Conservation (phyloP, 2,329 filamentous ascomycete species). For the Epichloe sp. region DNA sequence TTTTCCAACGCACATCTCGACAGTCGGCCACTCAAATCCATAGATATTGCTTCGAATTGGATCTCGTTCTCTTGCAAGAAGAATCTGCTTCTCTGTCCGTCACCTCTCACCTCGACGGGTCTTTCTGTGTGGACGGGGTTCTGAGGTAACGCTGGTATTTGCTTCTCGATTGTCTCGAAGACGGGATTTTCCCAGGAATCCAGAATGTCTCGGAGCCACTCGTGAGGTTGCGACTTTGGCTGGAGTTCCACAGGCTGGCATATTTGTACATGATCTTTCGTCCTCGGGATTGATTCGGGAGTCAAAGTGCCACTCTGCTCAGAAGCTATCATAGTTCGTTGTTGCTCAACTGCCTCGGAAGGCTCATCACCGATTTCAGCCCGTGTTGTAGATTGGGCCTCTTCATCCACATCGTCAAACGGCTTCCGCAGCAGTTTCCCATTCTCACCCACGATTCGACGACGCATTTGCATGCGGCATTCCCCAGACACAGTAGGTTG, state of each 20-base stretch:
- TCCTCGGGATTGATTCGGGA: neutral
- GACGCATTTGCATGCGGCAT: neutral
- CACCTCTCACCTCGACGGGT: neutral
- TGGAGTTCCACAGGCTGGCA: slow-evolving; percentile 1
- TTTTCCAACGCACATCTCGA: slow-evolving; percentile 46
- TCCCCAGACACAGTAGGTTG: neutral
- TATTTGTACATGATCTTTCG: neutral
- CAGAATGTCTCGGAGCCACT: slow-evolving; percentile 50
- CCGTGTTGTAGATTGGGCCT: neutral
- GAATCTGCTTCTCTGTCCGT: slow-evolving; percentile 4
- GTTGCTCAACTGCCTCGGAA: neutral
- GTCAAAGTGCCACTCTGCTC: neutral
- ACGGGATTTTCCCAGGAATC: slow-evolving; percentile 62
- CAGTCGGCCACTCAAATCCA: slow-evolving; percentile 31
- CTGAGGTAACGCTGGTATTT: slow-evolving; percentile 29
- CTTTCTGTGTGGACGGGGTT: slow-evolving; percentile 3
- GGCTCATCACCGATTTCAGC: no score
- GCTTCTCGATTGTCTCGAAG: slow-evolving; percentile 40
- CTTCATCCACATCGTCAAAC: slow-evolving; percentile 23
- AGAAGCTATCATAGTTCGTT: neutral
- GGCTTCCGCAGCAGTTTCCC: slow-evolving; percentile 31
- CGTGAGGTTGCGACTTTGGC: slow-evolving; percentile 12
- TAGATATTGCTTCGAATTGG: slow-evolving; percentile 17
- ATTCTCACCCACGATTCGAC: slow-evolving; percentile 24
- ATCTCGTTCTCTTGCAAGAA: slow-evolving; percentile 8